These are phyloP conservation scores for Aspergillus nomiae DNA, from an alignment of 2,329 filamentous ascomycete species.

Conservation along the genomic window DNA sequence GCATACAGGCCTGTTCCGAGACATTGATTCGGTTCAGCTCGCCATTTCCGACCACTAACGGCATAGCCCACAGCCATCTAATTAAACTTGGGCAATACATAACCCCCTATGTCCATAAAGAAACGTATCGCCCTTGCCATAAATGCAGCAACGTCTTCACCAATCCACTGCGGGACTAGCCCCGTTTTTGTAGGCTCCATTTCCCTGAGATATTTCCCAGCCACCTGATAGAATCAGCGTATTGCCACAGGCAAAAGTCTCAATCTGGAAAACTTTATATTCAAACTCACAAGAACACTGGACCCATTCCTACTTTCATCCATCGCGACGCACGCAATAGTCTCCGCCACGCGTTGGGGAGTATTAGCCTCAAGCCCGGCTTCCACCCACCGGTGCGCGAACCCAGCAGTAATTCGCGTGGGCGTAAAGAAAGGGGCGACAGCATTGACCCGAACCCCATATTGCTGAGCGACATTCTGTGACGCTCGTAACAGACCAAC, in stretches of 20 bases:
- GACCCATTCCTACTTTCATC: constrained; percentile 32
- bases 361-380: constrained; percentile 46
- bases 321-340: constrained; percentile 42
- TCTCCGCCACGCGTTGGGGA: constrained; percentile 45
- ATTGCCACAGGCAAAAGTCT: not conserved
- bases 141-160: constrained; percentile 22
- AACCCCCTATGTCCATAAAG: constrained; percentile 26
- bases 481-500: constrained; percentile 43
- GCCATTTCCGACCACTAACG: not conserved
- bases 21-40: not conserved
- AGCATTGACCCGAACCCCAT: constrained; percentile 46
- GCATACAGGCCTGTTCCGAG: not conserved
- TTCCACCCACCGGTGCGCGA: constrained; percentile 41
- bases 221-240: constrained; percentile 15
- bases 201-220: constrained; percentile 23
- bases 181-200: constrained; percentile 18
- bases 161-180: constrained; percentile 21
- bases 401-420: constrained; percentile 46
- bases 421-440: constrained; percentile 54
- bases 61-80: not conserved
- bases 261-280: not conserved
- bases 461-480: constrained; percentile 35
- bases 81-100: constrained; percentile 18
- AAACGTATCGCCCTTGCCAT: constrained; percentile 23
- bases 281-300: constrained; percentile 26